Conservation (phyloP, 352 stramenopile species). For the Pilasporangium apinafurcum region DNA sequence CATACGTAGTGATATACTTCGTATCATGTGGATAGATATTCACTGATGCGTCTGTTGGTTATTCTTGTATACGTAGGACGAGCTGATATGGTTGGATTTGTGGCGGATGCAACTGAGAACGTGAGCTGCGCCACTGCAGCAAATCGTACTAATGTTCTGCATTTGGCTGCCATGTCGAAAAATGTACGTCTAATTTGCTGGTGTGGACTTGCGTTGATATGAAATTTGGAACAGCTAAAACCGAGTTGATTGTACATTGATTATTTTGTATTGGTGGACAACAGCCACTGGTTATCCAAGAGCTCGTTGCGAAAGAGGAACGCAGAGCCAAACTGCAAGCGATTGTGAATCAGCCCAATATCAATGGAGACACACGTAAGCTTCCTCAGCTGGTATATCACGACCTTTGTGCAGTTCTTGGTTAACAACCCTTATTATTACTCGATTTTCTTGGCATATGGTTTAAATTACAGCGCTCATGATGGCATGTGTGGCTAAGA, state of each 20-base stretch:
- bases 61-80: conserved; percentile 25
- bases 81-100: conserved; percentile 48
- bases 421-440: too few species aligned
- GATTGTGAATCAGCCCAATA: conserved; percentile 54
- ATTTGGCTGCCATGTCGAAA: conserved; percentile 66
- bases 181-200: conserved; percentile 24
- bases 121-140: conserved; percentile 40
- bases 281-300: conserved; percentile 50
- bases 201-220: not conserved
- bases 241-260: not conserved
- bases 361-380: conserved; percentile 72
- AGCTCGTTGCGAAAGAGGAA: conserved; percentile 38
- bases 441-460: not conserved
- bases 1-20: too few species aligned
- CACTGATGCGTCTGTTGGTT: not conserved
- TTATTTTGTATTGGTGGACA: not conserved
- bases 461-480: conserved; percentile 48
- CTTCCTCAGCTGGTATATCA: not conserved
- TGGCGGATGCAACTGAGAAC: conserved; percentile 52
- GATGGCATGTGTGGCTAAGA: conserved; percentile 83
- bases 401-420: too few species aligned
- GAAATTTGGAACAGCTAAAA: not conserved
- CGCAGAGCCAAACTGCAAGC: conserved; percentile 36
- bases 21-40: not conserved
- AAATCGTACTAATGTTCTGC: conserved; percentile 73